phyloP scores from a whole-genome alignment of 805 yeast species.

The Cyberlindnera xylosilytica region DNA sequence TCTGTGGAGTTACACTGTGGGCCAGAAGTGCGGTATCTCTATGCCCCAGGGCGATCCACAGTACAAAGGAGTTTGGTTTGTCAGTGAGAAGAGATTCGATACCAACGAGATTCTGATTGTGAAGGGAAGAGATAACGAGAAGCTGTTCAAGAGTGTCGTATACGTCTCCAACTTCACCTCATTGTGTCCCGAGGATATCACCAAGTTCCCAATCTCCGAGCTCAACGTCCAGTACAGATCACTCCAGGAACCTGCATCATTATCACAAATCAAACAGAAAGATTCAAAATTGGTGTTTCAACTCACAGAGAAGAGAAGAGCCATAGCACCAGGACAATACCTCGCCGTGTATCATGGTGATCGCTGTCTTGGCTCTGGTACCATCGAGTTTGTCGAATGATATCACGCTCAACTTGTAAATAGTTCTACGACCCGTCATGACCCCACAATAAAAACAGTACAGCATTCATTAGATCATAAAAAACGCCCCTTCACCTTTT shows the following conservation, averaged over 20 bases:
- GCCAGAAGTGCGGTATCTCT: conserved; percentile 75
- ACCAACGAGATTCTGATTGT: conserved; percentile 80
- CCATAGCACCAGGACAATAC: conserved; percentile 89
- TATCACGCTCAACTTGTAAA: too few species aligned
- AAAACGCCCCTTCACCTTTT: conserved; percentile 4
- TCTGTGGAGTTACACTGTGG: conserved; percentile 92
- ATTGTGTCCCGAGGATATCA: conserved; percentile 10
- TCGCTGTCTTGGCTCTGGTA: conserved; percentile 65
- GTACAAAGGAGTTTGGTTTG: conserved; percentile 82
- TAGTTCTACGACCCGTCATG: too few species aligned
- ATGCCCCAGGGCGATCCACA: conserved; percentile 88
- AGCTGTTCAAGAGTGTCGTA: conserved; percentile 46
- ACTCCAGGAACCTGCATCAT: conserved; percentile 53
- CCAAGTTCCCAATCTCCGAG: conserved; percentile 14
- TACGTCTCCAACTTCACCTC: conserved; percentile 36
- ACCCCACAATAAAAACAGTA: too few species aligned
- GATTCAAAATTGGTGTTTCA: conserved; percentile 30
- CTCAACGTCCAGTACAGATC: conserved; percentile 69
- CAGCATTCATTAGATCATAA: background rate
- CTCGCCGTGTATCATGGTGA: conserved; percentile 69
- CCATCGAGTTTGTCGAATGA: conserved; percentile 28
- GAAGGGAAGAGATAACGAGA: conserved; percentile 57
- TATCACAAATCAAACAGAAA: conserved; percentile 27
- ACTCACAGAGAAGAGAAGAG: conserved; percentile 50
- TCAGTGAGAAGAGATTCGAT: conserved; percentile 61